Evolutionary conservation across 495 filamentous ascomycete genomes (phyloP).

Genomic region (Neurospora sp.): DNA sequence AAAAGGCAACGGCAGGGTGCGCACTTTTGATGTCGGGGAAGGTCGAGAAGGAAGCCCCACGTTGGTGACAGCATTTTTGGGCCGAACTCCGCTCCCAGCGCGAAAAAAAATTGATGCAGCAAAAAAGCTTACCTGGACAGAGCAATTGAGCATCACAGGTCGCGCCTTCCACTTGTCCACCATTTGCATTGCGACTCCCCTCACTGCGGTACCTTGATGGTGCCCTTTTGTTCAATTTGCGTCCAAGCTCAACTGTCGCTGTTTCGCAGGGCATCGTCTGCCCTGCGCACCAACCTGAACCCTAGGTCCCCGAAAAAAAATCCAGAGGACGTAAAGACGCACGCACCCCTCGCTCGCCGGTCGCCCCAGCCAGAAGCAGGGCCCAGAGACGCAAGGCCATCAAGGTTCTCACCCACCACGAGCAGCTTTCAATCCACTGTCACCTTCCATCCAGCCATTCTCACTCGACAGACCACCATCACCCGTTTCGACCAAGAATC

Average conservation of each 20-base stretch:
- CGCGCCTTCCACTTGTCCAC: neutral
- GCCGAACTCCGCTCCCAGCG: neutral
- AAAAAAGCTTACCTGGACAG: neutral
- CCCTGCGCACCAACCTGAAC: neutral
- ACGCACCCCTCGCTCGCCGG: neutral
- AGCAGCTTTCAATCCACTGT: constrained; percentile 1
- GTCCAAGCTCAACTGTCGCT: neutral
- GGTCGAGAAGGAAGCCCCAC: neutral
- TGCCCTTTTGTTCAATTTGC: neutral
- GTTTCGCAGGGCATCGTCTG: neutral
- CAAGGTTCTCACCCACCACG: constrained; percentile 15
- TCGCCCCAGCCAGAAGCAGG: neutral
- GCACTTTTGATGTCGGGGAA: neutral
- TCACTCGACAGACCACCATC: neutral
- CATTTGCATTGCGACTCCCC: neutral
- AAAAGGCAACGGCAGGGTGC: neutral
- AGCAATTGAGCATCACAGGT: neutral
- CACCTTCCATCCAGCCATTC: constrained; percentile 1
- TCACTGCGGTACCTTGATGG: neutral
- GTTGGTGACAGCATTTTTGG: neutral
- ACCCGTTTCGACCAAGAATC: neutral
- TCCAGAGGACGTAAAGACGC: neutral
- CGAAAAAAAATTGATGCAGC: neutral
- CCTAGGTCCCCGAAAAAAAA: neutral
- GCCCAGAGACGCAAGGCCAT: constrained; percentile 3